A percentile compares a stretch with the other conserved stretches of the same genome.
Conservation (phyloP, 169 alveolate species). For the Plasmodium sp. region DNA sequence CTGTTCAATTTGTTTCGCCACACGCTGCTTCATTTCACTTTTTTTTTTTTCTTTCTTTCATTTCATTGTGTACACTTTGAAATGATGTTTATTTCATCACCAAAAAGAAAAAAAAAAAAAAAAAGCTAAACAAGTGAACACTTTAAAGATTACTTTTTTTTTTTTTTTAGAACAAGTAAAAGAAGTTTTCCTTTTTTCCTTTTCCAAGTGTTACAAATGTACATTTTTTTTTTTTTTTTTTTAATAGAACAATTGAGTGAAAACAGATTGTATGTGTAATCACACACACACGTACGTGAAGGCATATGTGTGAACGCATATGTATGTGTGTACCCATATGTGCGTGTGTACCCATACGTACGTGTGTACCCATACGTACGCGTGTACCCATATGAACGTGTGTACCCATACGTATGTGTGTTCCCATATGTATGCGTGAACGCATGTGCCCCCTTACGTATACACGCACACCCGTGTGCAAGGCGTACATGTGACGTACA, state of each 20-base stretch:
- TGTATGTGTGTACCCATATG: neutral
- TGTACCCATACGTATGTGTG: neutral
- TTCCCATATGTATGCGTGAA: neutral
- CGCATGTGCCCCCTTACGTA: neutral
- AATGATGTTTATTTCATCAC: neutral
- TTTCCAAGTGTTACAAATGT: neutral
- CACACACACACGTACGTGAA: neutral
- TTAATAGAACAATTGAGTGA: neutral
- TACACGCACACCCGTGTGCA: neutral
- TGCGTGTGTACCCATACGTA: neutral
- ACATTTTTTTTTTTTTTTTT: neutral
- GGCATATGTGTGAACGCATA: neutral
- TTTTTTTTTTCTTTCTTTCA: neutral
- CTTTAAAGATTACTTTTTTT: neutral
- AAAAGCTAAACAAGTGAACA: neutral
- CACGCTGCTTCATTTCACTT: neutral
- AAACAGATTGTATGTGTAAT: neutral
- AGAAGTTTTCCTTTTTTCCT: neutral
- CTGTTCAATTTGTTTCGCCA: neutral
- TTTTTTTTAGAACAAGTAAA: neutral
- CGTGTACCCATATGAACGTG: neutral
- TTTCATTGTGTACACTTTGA: neutral
- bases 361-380: too few species aligned
- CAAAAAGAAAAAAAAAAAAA: neutral
- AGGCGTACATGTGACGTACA: neutral